Percentiles rank a stretch among this genome's conserved stretches.
These are phyloP conservation scores for Tetragonia tetragonoides DNA, from an alignment of 148 eudicot genomes.

Conservation along the genomic window DNA sequence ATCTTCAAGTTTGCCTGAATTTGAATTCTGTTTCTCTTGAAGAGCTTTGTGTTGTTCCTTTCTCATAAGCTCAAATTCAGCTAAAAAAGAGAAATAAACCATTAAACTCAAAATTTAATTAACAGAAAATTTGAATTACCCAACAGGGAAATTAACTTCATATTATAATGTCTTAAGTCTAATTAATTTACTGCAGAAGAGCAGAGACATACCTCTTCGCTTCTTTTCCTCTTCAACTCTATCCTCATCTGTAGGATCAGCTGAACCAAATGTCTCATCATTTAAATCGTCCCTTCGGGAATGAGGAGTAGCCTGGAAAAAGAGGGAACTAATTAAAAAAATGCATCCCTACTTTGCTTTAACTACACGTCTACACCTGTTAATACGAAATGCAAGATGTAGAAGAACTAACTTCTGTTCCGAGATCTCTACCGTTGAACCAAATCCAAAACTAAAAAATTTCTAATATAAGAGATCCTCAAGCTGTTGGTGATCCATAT, in stretches of 20 bases:
- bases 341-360: neutral
- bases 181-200: neutral
- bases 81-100: conserved; percentile 26
- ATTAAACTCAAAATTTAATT: neutral
- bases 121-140: neutral
- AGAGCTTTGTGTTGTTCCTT: conserved; percentile 86
- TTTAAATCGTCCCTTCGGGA: conserved; percentile 66
- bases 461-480: neutral
- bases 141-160: neutral
- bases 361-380: neutral
- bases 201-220: conserved; percentile 61
- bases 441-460: neutral
- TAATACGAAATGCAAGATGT: neutral
- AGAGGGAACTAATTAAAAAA: neutral
- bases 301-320: conserved; percentile 72
- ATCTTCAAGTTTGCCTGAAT: conserved; percentile 50
- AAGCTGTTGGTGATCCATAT: neutral
- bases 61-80: conserved; percentile 93
- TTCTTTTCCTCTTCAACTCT: conserved; percentile 88
- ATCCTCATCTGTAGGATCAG: conserved; percentile 67
- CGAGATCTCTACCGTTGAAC: neutral
- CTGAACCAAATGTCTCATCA: conserved; percentile 97
- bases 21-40: conserved; percentile 71
- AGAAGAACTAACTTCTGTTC: neutral
- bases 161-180: neutral